Evolutionary conservation across 805 yeast species (phyloP).

Genomic region (Citeromyces matritensis): DNA sequence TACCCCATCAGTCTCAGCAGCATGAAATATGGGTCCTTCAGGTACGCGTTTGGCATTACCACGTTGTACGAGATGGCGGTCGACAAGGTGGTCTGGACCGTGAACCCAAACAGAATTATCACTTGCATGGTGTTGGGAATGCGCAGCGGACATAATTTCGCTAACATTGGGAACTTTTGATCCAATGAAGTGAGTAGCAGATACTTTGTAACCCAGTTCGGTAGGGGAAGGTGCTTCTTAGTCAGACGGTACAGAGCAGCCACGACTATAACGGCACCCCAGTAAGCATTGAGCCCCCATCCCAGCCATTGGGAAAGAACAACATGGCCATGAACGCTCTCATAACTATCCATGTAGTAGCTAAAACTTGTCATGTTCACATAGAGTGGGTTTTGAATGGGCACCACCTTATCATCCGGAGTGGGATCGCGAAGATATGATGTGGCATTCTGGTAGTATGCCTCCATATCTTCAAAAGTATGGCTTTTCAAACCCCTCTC

Average conservation of each 20-base stretch:
- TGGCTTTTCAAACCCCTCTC: too few species aligned
- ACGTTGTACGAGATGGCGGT: slow-evolving; percentile 18
- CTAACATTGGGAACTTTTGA: background rate
- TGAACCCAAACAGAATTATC: slow-evolving; percentile 15
- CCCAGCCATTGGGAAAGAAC: slow-evolving; percentile 21
- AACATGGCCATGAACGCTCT: slow-evolving; percentile 11
- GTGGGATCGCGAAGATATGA: too few species aligned
- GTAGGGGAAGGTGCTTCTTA: slow-evolving; percentile 1
- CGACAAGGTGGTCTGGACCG: slow-evolving; percentile 14
- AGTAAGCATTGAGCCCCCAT: slow-evolving; percentile 28
- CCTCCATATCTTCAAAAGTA: too few species aligned
- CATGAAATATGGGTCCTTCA: slow-evolving; percentile 13
- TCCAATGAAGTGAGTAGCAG: slow-evolving; percentile 2
- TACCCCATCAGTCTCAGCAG: slow-evolving; percentile 27
- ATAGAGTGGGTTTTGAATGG: too few species aligned
- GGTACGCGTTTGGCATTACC: slow-evolving; percentile 20
- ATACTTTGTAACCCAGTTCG: slow-evolving; percentile 1
- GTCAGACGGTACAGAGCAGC: slow-evolving; percentile 14
- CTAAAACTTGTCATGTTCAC: too few species aligned
- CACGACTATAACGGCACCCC: slow-evolving; percentile 18
- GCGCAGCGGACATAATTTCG: slow-evolving; percentile 2
- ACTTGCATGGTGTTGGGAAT: slow-evolving; percentile 8
- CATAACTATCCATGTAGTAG: too few species aligned
- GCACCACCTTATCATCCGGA: too few species aligned
- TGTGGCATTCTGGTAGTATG: too few species aligned